Conservation (phyloP, 2,329 filamentous ascomycete genomes). For the Fusarium sulawesiense region DNA sequence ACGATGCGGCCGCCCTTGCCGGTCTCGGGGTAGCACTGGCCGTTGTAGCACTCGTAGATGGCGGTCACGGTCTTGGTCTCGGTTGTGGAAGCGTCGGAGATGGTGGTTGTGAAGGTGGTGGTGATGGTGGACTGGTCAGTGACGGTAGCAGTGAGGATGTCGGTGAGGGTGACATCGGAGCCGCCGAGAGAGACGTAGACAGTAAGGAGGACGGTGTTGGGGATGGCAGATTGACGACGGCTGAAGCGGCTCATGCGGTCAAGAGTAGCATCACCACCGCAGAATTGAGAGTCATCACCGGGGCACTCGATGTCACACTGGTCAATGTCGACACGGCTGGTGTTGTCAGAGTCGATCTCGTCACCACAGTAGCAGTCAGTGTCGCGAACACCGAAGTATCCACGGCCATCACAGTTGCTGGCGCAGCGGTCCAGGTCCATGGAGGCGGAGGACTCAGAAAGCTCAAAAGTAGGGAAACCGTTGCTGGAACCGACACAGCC, state of each 20-base stretch:
- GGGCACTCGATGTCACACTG: slow-evolving; percentile 39
- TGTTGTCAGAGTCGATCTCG: slow-evolving; percentile 15
- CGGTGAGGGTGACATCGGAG: slow-evolving; percentile 5
- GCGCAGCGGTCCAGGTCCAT: slow-evolving; percentile 47
- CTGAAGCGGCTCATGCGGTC: slow-evolving; percentile 28
- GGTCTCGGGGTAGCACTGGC: slow-evolving; percentile 30
- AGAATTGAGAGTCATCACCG: slow-evolving; percentile 36
- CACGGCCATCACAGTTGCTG: slow-evolving; percentile 35
- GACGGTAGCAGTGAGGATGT: slow-evolving; percentile 26
- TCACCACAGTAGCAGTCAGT: slow-evolving; percentile 42
- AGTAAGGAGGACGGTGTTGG: slow-evolving; percentile 41
- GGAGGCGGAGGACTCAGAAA: slow-evolving; percentile 8
- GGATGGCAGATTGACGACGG: slow-evolving; percentile 29
- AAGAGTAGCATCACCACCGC: slow-evolving; percentile 36
- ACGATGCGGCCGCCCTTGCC: slow-evolving; percentile 6
- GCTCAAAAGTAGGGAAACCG: slow-evolving; percentile 43
- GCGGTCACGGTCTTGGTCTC: slow-evolving; percentile 34
- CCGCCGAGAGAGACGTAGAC: slow-evolving; percentile 31
- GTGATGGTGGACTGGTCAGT: slow-evolving; percentile 35
- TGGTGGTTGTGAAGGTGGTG: slow-evolving; percentile 35
- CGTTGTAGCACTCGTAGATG: slow-evolving; percentile 33
- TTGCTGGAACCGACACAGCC: slow-evolving; percentile 44
- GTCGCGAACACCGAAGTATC: slow-evolving; percentile 45
- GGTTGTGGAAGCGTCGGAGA: slow-evolving; percentile 23
- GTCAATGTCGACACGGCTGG: slow-evolving; percentile 11